Percentiles rank a stretch among this genome's conserved stretches.
phyloP scores from a whole-genome alignment of 1,139 yeast species.

The Candida sanyaensis region DNA sequence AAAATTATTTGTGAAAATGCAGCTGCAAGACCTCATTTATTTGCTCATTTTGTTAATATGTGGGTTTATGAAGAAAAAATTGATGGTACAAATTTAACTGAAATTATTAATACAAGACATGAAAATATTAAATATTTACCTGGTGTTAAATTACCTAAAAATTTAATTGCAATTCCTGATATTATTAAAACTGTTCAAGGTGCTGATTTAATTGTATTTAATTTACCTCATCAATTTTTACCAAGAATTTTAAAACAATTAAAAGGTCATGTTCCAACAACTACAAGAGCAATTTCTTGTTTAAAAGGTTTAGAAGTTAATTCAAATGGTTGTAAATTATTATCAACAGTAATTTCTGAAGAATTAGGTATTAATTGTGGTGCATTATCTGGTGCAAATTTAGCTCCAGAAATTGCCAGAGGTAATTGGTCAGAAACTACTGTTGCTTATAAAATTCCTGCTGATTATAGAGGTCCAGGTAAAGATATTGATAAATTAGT shows the following conservation, averaged over 20 bases:
- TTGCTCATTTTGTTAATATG: constrained; percentile 43
- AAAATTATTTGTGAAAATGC: constrained; percentile 49
- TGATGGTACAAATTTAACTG: constrained; percentile 44
- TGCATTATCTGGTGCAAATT: constrained; percentile 50
- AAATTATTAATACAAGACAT: constrained; percentile 44
- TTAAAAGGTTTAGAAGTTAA: constrained; percentile 51
- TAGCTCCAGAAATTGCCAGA: constrained; percentile 51
- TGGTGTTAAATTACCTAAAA: constrained; percentile 43
- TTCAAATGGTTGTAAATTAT: constrained; percentile 45
- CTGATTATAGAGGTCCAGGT: constrained; percentile 44
- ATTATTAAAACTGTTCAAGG: constrained; percentile 40
- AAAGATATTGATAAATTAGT: constrained; percentile 43
- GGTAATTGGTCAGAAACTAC: constrained; percentile 53
- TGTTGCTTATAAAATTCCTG: constrained; percentile 44
- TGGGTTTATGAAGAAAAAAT: constrained; percentile 51
- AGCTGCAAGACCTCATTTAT: constrained; percentile 39
- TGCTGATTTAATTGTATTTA: constrained; percentile 49
- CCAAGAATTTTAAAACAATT: constrained; percentile 38
- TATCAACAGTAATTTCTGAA: constrained; percentile 45
- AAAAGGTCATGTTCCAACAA: constrained; percentile 40
- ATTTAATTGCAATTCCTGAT: constrained; percentile 43
- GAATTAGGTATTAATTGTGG: constrained; percentile 47
- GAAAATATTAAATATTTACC: constrained; percentile 51
- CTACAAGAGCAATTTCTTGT: constrained; percentile 48
- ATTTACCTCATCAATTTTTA: constrained; percentile 52